A percentile compares a stretch with the other conserved stretches of the same genome.
Evolutionary conservation across 1,284 basidiomycete species (phyloP).

Genomic region (Fomitopsis schrenkii): DNA sequence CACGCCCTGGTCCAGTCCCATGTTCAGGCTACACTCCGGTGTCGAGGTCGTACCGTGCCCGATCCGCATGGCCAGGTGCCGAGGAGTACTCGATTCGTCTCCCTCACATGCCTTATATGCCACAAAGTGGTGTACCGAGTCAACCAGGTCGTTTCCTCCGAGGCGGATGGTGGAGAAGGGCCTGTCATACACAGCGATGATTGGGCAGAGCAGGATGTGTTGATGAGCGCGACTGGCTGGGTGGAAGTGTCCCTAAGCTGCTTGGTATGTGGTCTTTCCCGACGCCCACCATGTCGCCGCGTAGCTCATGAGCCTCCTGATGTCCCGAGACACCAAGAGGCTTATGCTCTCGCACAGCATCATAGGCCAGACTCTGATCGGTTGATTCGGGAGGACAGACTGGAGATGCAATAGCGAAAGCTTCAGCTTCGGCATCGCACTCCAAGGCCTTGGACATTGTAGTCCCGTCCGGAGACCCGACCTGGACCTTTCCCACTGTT

Average conservation of each 20-base stretch:
- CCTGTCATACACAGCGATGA: constrained; percentile 67
- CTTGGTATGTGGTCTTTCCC: constrained; percentile 48
- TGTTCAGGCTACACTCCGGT: constrained; percentile 67
- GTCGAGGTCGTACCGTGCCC: constrained; percentile 45
- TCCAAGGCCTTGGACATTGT: constrained; percentile 50
- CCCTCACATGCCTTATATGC: constrained; percentile 69
- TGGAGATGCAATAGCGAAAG: constrained; percentile 39
- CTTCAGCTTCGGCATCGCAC: constrained; percentile 44
- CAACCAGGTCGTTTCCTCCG: constrained; percentile 50
- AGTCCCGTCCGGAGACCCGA: constrained; percentile 31
- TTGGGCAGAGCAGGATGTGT: constrained; percentile 68
- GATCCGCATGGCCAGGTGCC: constrained; percentile 36
- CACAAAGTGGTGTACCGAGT: constrained; percentile 66
- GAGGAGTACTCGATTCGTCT: constrained; percentile 53
- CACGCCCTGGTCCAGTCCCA: constrained; percentile 43
- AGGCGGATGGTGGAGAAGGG: constrained; percentile 61
- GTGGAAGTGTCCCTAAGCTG: constrained; percentile 64
- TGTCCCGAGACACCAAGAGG: background rate
- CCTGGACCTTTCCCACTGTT: constrained; percentile 19
- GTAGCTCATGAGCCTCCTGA: constrained; percentile 1
- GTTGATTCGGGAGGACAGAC: constrained; percentile 32
- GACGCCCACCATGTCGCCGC: background rate
- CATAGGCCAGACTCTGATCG: background rate
- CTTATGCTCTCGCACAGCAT: background rate
- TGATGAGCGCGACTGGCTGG: constrained; percentile 68